Conservation (phyloP, 306 rosid genomes). For the Sechiopsis laciniata region DNA sequence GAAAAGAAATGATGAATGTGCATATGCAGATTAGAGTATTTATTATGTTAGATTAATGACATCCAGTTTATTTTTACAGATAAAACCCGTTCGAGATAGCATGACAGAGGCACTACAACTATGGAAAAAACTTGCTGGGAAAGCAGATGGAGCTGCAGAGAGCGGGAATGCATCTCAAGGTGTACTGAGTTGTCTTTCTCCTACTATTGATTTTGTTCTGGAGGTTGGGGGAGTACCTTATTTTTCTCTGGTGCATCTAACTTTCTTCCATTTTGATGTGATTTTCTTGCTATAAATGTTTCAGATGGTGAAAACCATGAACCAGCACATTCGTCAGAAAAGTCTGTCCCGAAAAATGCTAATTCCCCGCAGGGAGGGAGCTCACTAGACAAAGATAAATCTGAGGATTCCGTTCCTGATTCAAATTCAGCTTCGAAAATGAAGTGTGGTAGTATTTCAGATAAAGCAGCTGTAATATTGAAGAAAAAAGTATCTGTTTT, state of each 20-base stretch:
- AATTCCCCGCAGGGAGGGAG: constrained; percentile 45
- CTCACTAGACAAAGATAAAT: constrained; percentile 42
- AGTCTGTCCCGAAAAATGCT: constrained; percentile 38
- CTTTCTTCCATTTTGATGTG: constrained; percentile 13
- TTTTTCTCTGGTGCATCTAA: background rate
- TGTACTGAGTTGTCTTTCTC: constrained; percentile 26
- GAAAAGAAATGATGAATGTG: no score
- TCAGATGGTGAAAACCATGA: constrained; percentile 49
- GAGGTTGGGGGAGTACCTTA: constrained; percentile 9
- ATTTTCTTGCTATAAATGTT: constrained; percentile 19
- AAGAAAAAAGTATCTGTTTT: constrained; percentile 79
- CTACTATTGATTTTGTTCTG: constrained; percentile 3
- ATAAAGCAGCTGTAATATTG: constrained; percentile 78
- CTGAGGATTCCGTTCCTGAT: constrained; percentile 46
- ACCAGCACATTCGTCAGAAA: constrained; percentile 37
- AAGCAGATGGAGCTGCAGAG: constrained; percentile 55
- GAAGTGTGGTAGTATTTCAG: constrained; percentile 51
- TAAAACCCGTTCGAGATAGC: constrained; percentile 90
- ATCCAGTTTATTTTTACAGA: constrained; percentile 41
- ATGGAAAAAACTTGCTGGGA: constrained; percentile 77
- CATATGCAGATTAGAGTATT: background rate
- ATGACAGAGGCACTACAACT: constrained; percentile 83
- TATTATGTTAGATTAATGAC: constrained; percentile 7
- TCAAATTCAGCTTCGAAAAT: constrained; percentile 43
- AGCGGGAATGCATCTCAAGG: constrained; percentile 48